phyloP scores from a whole-genome alignment of 345 rosid species.

The Camelina neglecta region DNA sequence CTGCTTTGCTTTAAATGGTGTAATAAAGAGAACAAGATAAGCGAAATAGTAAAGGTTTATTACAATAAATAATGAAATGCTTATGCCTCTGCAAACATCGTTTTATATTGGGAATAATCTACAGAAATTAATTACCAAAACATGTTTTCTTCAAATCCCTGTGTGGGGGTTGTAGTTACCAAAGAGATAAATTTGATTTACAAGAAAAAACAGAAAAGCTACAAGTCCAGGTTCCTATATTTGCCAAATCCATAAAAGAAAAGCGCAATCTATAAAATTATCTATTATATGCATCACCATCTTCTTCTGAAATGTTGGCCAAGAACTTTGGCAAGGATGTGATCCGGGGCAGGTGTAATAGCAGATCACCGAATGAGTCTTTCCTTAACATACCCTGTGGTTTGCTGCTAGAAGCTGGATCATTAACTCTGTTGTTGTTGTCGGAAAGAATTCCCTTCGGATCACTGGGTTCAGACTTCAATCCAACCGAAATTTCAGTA shows the following conservation, averaged over 20 bases:
- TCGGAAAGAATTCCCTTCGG: conserved; percentile 47
- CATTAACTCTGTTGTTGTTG: conserved; percentile 41
- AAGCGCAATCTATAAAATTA: conserved; percentile 41
- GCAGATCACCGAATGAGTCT: conserved; percentile 84
- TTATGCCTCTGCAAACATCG: conserved; percentile 6
- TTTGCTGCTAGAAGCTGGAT: conserved; percentile 59
- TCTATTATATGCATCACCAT: conserved; percentile 62
- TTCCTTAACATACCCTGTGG: conserved; percentile 80
- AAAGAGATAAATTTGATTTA: conserved; percentile 37
- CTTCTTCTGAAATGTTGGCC: conserved; percentile 89
- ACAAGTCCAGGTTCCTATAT: conserved; percentile 40
- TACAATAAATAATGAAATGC: neutral
- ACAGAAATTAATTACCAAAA: conserved; percentile 65
- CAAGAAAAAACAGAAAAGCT: conserved; percentile 35
- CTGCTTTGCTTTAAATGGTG: conserved; percentile 28
- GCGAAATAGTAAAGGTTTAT: neutral
- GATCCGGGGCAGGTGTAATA: conserved; percentile 88
- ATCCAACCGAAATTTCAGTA: conserved; percentile 51
- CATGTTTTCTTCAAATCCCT: conserved; percentile 59
- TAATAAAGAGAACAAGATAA: conserved; percentile 24
- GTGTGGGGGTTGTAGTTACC: conserved; percentile 25
- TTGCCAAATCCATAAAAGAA: conserved; percentile 37
- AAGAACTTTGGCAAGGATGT: conserved; percentile 93
- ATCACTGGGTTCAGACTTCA: conserved; percentile 45
- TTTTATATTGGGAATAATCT: conserved; percentile 17